Evolutionary conservation across 768 basidiomycete genomes (phyloP), one percentile per base, ranked within the genome.

Genomic region (Agaricus subrufescens): DNA sequence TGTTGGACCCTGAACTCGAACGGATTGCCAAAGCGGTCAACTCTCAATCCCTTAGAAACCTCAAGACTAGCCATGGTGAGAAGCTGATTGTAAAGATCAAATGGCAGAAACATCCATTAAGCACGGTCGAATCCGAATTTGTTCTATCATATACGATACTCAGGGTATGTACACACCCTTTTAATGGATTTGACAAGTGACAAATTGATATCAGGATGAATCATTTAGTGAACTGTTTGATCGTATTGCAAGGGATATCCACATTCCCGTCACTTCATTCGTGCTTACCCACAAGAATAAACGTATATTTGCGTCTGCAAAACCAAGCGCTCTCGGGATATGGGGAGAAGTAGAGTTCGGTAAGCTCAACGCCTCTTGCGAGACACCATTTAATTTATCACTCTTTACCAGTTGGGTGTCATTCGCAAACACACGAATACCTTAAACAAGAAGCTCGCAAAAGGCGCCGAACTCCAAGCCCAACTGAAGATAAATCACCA

Each of bases 311-410:
- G 74, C 86, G 10, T 88, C 86, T 12, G 81, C 84, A 3, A 86
- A 85, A 0, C 89, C 90, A 0, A 72, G 80, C 37, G 78, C 80
- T 15, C 74, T 92, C 45, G 76, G 75, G 12, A 80, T 91, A 14
- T 89, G 87, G 84, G 77, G 75, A 3, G 80, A 86, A 56, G 86
- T 81, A 29, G 81, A 85, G 42, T 70, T 92, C 25, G 80, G 89
- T 89, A 44, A 34, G 78, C 14, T 72, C 39, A 45, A 15, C 27
- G 43, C 12, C 2, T 44, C 29, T 47, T 37, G 46, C 38, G 34
- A n/a, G 34, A 23, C n/a, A 44, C 30, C 45, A 37, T 46, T 45
- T 40, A 19, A 50, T 34, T 27, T 50, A 52, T 19, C 50, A 3
- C 15, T 27, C 25, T 5, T 26, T 31, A 58, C 45, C 59, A 91